Conservation (phyloP, 176 grass and related monocot genomes). For the Echinochloa phyllopogon region DNA sequence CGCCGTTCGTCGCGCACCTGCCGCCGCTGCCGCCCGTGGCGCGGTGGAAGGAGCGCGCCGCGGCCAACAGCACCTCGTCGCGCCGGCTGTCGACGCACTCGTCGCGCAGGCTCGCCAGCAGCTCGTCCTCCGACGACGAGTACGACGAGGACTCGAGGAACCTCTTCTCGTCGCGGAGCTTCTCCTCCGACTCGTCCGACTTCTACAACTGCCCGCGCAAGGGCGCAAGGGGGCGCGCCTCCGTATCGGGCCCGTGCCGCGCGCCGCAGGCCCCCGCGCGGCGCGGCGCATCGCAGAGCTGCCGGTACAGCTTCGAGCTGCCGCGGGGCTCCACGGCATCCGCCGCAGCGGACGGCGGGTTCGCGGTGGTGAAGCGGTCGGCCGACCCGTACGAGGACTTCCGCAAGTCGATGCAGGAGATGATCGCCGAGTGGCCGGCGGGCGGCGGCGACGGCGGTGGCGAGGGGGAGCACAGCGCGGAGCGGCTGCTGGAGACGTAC, state of each 20-base stretch:
- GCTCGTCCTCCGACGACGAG: constrained; percentile 57
- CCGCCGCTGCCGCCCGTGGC: constrained; percentile 15
- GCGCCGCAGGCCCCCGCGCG: background rate
- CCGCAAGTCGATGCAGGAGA: constrained; percentile 86
- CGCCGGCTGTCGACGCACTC: constrained; percentile 42
- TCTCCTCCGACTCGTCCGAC: constrained; percentile 82
- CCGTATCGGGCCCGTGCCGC: constrained; percentile 56
- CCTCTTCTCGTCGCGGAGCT: constrained; percentile 76
- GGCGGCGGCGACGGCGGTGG: constrained; percentile 17
- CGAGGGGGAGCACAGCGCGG: constrained; percentile 41
- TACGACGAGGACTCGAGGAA: constrained; percentile 61
- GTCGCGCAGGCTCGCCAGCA: constrained; percentile 46
- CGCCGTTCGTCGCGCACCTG: constrained; percentile 49
- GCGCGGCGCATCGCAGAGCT: constrained; percentile 45
- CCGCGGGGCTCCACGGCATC: constrained; percentile 38
- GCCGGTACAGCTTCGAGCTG: constrained; percentile 56
- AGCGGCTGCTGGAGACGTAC: constrained; percentile 73
- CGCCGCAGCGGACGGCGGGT: constrained; percentile 43
- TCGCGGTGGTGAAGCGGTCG: constrained; percentile 81
- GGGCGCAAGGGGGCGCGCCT: constrained; percentile 28
- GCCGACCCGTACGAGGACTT: constrained; percentile 83
- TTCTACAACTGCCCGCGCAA: constrained; percentile 63
- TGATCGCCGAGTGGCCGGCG: constrained; percentile 62
- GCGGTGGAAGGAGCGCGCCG: constrained; percentile 33
- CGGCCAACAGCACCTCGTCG: background rate